phyloP scores from a whole-genome alignment of 2,329 filamentous ascomycete species.

The Colletotrichum godetiae region DNA sequence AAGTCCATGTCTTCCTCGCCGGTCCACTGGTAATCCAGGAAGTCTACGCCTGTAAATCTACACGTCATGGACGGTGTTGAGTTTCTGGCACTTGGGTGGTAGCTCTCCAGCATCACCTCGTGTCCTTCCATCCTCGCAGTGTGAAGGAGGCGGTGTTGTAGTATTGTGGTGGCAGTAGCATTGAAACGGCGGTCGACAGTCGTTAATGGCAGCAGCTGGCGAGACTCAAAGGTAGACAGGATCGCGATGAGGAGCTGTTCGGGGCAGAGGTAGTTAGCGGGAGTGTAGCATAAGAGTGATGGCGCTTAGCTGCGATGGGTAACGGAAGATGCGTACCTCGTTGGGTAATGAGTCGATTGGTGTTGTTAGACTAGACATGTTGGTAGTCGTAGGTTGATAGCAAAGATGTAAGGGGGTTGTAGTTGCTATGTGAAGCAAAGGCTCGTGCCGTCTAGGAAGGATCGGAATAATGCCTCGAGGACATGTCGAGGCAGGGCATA shows the following conservation, averaged over 20 bases:
- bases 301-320: neutral
- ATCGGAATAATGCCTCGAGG: neutral
- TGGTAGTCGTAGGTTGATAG: neutral
- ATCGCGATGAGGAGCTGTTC: slow-evolving; percentile 62
- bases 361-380: slow-evolving; percentile 26
- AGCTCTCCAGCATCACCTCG: slow-evolving; percentile 81
- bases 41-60: slow-evolving; percentile 72
- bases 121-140: slow-evolving; percentile 70
- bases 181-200: slow-evolving; percentile 72
- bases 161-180: slow-evolving; percentile 69
- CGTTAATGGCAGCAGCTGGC: slow-evolving; percentile 66
- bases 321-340: slow-evolving; percentile 41
- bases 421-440: neutral
- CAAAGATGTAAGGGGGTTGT: slow-evolving; percentile 14
- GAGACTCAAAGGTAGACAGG: slow-evolving; percentile 59
- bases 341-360: slow-evolving; percentile 46
- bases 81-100: slow-evolving; percentile 76
- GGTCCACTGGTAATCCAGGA: slow-evolving; percentile 56
- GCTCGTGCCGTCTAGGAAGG: slow-evolving; percentile 19
- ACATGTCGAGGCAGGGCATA: slow-evolving; percentile 12
- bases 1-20: slow-evolving; percentile 38
- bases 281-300: neutral
- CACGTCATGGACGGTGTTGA: slow-evolving; percentile 76
- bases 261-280: neutral
- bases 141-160: slow-evolving; percentile 72